These are phyloP conservation scores for Pachysandra terminalis DNA, from an alignment of 164 flowering plant genomes.

Conservation along the genomic window DNA sequence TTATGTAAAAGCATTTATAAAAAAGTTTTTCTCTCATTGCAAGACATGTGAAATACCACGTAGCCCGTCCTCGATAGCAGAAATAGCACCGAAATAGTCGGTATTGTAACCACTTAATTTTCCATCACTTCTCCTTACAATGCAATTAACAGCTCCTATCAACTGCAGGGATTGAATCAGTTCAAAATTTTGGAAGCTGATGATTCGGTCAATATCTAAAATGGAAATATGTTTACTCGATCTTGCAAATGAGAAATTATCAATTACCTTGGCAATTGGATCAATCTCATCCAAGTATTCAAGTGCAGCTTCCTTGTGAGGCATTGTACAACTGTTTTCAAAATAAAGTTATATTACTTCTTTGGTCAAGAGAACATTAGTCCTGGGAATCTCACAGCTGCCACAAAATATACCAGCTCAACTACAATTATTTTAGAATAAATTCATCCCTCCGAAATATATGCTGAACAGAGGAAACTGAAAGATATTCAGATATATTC, in stretches of 20 bases:
- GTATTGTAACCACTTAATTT: slow-evolving; percentile 80
- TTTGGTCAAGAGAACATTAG: background rate
- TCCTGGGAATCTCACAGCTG: background rate
- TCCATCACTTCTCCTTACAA: slow-evolving; percentile 73
- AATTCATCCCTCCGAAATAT: background rate
- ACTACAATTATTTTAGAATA: background rate
- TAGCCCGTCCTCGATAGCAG: too few species aligned
- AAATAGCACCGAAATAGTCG: slow-evolving; percentile 82
- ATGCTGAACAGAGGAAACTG: background rate
- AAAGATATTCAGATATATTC: background rate
- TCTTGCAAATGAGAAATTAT: background rate
- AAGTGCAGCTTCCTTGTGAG: slow-evolving; percentile 88
- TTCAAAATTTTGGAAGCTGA: background rate
- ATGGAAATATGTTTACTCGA: background rate
- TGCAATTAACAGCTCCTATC: slow-evolving; percentile 89
- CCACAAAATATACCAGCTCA: background rate
- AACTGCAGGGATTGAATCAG: slow-evolving; percentile 37
- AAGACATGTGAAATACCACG: slow-evolving; percentile 45
- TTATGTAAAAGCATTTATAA: slow-evolving; percentile 2
- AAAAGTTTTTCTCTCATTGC: slow-evolving; percentile 6
- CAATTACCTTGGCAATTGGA: slow-evolving; percentile 81
- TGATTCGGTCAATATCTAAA: background rate
- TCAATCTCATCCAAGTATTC: slow-evolving; percentile 84
- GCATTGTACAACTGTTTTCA: slow-evolving; percentile 77
- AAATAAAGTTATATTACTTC: slow-evolving; percentile 4